Percentiles rank a stretch among this genome's conserved stretches.
Conservation (phyloP, 2,329 filamentous ascomycete species). For the Xylaria sp. region DNA sequence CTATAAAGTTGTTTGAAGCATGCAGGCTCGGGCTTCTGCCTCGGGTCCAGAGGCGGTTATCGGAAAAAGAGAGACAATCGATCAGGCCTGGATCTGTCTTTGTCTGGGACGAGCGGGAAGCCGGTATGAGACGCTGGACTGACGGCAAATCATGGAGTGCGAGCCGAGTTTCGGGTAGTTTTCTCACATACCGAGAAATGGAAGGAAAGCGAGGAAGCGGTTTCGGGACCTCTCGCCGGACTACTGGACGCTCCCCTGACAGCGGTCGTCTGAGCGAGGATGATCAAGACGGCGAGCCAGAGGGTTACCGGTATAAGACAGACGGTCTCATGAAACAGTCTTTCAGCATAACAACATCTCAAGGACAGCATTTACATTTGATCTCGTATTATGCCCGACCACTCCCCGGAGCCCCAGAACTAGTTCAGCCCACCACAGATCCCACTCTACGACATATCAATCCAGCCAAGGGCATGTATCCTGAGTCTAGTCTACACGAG, state of each 20-base stretch:
- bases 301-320: slow-evolving; percentile 93
- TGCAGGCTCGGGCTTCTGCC: slow-evolving; percentile 90
- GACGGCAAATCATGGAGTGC: slow-evolving; percentile 99
- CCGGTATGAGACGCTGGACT: slow-evolving; percentile 98
- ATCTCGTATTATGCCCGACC: slow-evolving; percentile 96
- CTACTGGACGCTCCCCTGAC: slow-evolving; percentile 81
- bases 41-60: slow-evolving; percentile 89
- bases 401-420: slow-evolving; percentile 74
- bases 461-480: slow-evolving; percentile 94
- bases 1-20: slow-evolving; percentile 98
- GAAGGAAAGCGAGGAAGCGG: slow-evolving; percentile 93
- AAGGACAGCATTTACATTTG: slow-evolving; percentile 88
- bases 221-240: slow-evolving; percentile 69
- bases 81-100: slow-evolving; percentile 98
- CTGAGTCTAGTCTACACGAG: slow-evolving; percentile 92
- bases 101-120: slow-evolving; percentile 99
- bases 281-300: slow-evolving; percentile 84
- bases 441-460: slow-evolving; percentile 81
- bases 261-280: slow-evolving; percentile 84
- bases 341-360: slow-evolving; percentile 96
- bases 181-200: slow-evolving; percentile 98
- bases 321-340: slow-evolving; percentile 99
- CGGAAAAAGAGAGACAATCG: slow-evolving; percentile 95
- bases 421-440: slow-evolving; percentile 85
- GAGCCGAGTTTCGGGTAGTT: slow-evolving; percentile 95